Evolutionary conservation across 371 early-diverging fungal genomes (phyloP), one percentile per base, ranked within the genome.

Genomic region (Nematocida displodere): DNA sequence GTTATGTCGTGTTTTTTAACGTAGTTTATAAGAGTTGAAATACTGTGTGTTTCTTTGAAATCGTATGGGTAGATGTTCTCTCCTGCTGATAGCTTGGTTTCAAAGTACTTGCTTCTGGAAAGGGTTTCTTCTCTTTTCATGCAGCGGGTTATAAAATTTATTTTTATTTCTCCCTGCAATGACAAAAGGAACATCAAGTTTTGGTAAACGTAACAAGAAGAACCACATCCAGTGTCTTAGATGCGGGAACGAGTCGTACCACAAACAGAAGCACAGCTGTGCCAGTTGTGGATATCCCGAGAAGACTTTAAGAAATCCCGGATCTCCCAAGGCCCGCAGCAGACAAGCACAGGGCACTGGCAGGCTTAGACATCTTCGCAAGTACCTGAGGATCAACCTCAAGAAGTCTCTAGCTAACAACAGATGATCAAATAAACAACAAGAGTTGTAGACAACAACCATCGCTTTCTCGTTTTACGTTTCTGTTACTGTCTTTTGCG

Each of bases 121-220:
- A n/a, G n/a, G n/a, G 26, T 55, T 31, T 66, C 55, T 56, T 13
- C 8, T n/a, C 20, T 39, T 42, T 68, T 58, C 59, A 39, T 48
- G 49, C 62, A 39, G 42, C 46, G 29, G n/a, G 7, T 4, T 55
- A 58, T 39, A 67, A 40, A 47, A 58, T 67, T 61, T 62, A 37
- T 58, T 62, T 62, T 62, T 68, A 11, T 28, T 75, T 65, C 26
- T 53, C 29, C 46, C 40, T 33, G 8, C 7, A 54, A 76, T 76
- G 76, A 50, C 79, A 34, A 98, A 96, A 90, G 96, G 97, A 90
- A 98, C 99, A 84, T 88, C 91, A 82, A 90, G 93, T 85, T 93
- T 96, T 87, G 99, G 99, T 91, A 96, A 93, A 87, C 91, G 93
- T 84, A 94, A 95, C 89, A 92, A 90, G 88, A 94, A 94, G 89